Percentiles rank a stretch among this genome's conserved stretches.
phyloP scores from a whole-genome alignment of 306 rosid species.

The Dryas drummondii region DNA sequence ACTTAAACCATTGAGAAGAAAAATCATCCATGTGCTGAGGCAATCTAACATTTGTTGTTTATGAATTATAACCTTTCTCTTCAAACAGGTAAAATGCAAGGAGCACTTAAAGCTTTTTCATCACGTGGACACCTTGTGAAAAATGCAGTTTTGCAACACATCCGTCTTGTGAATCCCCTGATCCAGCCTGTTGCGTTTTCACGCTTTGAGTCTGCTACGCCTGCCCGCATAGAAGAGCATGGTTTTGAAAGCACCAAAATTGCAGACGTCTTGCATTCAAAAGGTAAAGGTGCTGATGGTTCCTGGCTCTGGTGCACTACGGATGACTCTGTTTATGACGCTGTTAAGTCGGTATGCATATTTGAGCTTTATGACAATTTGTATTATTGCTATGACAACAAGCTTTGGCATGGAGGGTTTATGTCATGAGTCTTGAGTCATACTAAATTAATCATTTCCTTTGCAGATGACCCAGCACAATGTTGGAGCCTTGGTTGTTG shows the following conservation, averaged over 20 bases:
- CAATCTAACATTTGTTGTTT: background rate
- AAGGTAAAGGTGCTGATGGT: conserved; percentile 93
- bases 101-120: conserved; percentile 58
- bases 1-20: conserved; percentile 14
- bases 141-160: conserved; percentile 69
- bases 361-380: conserved; percentile 10
- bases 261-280: conserved; percentile 64
- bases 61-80: conserved; percentile 19
- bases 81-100: conserved; percentile 69
- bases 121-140: conserved; percentile 63
- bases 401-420: conserved; percentile 13
- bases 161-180: conserved; percentile 74
- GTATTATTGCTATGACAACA: background rate
- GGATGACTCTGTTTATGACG: conserved; percentile 86
- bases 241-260: conserved; percentile 97
- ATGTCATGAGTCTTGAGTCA: background rate
- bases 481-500: conserved; percentile 96
- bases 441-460: conserved; percentile 11
- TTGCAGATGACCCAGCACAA: conserved; percentile 96
- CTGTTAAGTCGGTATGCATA: conserved; percentile 89
- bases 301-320: conserved; percentile 99
- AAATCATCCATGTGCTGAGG: conserved; percentile 2
- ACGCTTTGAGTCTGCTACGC: conserved; percentile 52
- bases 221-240: conserved; percentile 84
- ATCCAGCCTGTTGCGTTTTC: conserved; percentile 64